Conservation (phyloP, 2,329 filamentous ascomycete species). For the Emergomyces orientalis region DNA sequence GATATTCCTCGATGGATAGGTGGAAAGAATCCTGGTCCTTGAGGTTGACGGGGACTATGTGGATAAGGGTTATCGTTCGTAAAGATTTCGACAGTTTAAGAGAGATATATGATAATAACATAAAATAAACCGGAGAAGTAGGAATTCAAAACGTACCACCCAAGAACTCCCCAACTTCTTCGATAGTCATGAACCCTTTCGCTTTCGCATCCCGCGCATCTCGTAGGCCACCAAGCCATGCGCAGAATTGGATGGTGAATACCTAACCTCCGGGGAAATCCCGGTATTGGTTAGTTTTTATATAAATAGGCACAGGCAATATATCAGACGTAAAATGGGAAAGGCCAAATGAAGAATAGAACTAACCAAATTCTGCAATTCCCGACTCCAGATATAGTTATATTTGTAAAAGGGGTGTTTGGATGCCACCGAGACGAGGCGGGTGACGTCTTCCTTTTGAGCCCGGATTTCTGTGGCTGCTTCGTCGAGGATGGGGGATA, state of each 20-base stretch:
- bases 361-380: constrained; percentile 65
- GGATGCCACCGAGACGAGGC: constrained; percentile 64
- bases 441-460: constrained; percentile 60
- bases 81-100: not conserved
- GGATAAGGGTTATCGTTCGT: not conserved
- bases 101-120: not conserved
- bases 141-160: constrained; percentile 46
- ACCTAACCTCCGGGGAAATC: constrained; percentile 37
- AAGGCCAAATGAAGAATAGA: constrained; percentile 36
- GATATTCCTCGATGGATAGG: constrained; percentile 93
- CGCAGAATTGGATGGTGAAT: constrained; percentile 51
- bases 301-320: too few relatives aligned
- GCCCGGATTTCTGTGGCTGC: constrained; percentile 61
- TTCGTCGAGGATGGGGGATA: constrained; percentile 58
- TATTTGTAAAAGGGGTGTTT: constrained; percentile 97
- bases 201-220: constrained; percentile 45
- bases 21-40: constrained; percentile 88
- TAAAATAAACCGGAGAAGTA: not conserved
- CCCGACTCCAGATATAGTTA: constrained; percentile 75
- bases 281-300: too few relatives aligned
- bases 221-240: constrained; percentile 70
- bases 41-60: constrained; percentile 74
- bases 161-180: constrained; percentile 72
- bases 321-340: not conserved
- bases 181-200: constrained; percentile 67